Evolutionary conservation across 2,329 filamentous ascomycete genomes (phyloP), one percentile per base, ranked within the genome.

Genomic region (Fusarium sp.): DNA sequence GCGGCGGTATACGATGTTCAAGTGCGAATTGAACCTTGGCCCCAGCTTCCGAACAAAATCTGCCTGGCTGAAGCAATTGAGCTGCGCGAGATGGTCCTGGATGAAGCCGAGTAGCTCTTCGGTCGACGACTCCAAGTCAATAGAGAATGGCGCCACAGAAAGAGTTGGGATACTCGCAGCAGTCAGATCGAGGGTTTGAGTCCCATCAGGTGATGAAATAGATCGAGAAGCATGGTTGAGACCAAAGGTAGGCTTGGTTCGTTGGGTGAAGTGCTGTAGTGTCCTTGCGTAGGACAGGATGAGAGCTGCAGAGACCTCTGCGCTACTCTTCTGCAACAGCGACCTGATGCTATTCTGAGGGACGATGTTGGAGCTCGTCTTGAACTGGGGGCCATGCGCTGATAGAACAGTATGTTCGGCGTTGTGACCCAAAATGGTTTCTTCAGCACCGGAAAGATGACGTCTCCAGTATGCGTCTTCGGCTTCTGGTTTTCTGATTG

Each of bases 191-290:
- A 72, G 44, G 22, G 69, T 61, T 11, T 54, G 69, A 1, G 13
- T 18, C 0, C 69, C 70, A 6, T 70, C 41, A 3, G 28, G 6
- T 3, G 64, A 60, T 0, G 69, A 66, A 2, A 72, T 54, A 8
- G 69, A 70, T 18, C 70, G 42, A 0, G 70, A 72, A n/a, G 70
- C 58, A 38, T 72, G 54, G 18, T 72, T 72, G 3, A 72, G 36
- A 4, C 58, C 69, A 30, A 72, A 72, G 0, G 50, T 73, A 10
- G 69, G 69, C 0, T 5, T 24, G n/a, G 15, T 5, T 9, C 9
- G 28, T 2, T 36, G 24, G 0, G 24, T 52, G 4, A 28, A 36
- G 9, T 36, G 18, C 20, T 47, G 6, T 0, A 72, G 18, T 0
- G 69, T 39, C 18, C 20, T 65, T 15, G 70, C 64, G 14, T 66